Evolutionary conservation across 2,329 filamentous ascomycete species (phyloP), one percentile per base, ranked within the genome.

Genomic region (Mollisiaceae sp.): DNA sequence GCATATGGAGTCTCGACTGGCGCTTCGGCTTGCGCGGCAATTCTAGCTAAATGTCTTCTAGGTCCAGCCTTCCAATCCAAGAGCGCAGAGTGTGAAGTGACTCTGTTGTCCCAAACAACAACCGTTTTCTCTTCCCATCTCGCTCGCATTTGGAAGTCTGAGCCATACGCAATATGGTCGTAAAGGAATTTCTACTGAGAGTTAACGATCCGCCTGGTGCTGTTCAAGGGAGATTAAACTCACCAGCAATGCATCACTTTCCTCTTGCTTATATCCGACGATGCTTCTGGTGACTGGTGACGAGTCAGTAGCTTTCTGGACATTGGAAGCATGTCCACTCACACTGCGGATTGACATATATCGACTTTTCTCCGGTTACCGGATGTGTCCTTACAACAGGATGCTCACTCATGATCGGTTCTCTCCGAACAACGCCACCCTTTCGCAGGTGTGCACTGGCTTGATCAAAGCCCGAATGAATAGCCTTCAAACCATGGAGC

Each of bases 281-380:
- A 97, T 94, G 36, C 89, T 83, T 59, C 92, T 88, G 4, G 91
- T 94, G 79, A 95, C 89, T 91, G 60, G 20, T 35, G 4, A 22
- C 12, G 52, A 35, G 52, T 72, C 27, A 72, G 52, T 56, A 15
- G 9, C 50, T 77, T 86, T 83, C 79, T 90, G 88, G 95, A 74
- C 11, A 35, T 12, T 4, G 6, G 12, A 36, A 43, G 12, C 36
- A 12, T 6, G 36, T 4, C 8, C 55, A 78, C 87, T 83, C 79
- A 91, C 89, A 97, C 75, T 94, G 91, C 3, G 89, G 89, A 76
- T 96, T 97, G 35, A 96, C 86, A 71, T 86, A 96, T 8, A 97
- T 80, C 0, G 91, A 90, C 80, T 96, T 97, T 77, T 96, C 91
- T 18, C 92, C 91, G 0, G 93, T 96, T 8, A 83, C 87, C 0